phyloP scores from a whole-genome alignment of 495 filamentous ascomycete species.

The Xylona heveae region DNA sequence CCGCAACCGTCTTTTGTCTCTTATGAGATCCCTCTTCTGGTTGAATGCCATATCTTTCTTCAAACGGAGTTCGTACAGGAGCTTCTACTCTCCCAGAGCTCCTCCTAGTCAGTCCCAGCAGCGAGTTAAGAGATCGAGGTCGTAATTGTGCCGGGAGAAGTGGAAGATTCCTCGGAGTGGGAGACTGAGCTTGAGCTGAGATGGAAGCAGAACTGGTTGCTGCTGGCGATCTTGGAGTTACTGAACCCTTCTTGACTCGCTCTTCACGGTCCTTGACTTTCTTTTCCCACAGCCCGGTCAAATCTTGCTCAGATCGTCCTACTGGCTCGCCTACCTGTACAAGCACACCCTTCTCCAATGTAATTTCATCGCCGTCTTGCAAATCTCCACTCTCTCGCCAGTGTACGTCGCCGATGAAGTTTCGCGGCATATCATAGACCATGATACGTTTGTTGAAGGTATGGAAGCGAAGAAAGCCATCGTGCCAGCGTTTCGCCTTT shows the following conservation, averaged over 20 bases:
- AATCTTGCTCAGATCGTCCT: conserved; percentile 51
- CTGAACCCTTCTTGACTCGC: conserved; percentile 10
- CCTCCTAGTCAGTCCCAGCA: too few relatives aligned
- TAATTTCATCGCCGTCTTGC: conserved; percentile 61
- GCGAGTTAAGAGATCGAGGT: too few relatives aligned
- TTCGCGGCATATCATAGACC: conserved; percentile 65
- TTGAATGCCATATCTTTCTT: too few relatives aligned
- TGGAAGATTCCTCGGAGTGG: conserved; percentile 1
- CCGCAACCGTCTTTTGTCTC: too few relatives aligned
- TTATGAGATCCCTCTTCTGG: too few relatives aligned
- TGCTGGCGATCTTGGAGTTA: conserved; percentile 4
- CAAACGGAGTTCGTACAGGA: too few relatives aligned
- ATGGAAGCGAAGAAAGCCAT: conserved; percentile 72
- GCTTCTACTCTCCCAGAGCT: too few relatives aligned
- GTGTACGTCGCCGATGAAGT: conserved; percentile 69
- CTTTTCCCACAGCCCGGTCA: conserved; percentile 51
- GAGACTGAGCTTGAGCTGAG: not conserved
- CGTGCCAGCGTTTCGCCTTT: conserved; percentile 84
- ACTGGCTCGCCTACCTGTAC: conserved; percentile 60
- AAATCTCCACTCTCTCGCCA: conserved; percentile 44
- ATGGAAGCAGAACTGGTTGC: conserved; percentile 1
- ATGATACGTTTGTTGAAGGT: conserved; percentile 82
- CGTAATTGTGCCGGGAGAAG: too few relatives aligned
- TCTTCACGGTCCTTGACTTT: conserved; percentile 27
- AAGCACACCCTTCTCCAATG: conserved; percentile 51